These are phyloP conservation scores for Senna siamea DNA, from an alignment of 306 rosid species.

Conservation along the genomic window DNA sequence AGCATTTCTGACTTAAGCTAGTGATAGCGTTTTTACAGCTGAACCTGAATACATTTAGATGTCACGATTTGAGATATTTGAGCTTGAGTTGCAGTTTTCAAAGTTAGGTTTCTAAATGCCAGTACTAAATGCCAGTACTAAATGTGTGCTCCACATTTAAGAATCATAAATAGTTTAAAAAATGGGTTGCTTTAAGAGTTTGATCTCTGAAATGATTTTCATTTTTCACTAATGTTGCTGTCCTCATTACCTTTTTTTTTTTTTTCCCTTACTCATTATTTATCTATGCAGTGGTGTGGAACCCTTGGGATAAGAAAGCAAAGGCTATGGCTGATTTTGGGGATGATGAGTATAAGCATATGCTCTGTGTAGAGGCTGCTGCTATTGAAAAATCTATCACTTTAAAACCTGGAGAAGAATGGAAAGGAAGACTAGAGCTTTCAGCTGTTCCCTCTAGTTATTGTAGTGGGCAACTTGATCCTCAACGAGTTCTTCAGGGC, in stretches of 20 bases:
- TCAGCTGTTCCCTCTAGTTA: conserved; percentile 98
- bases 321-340: conserved; percentile 95
- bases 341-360: conserved; percentile 91
- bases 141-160: conserved; percentile 13
- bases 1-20: conserved; percentile 30
- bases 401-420: conserved; percentile 97
- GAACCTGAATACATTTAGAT: conserved; percentile 30
- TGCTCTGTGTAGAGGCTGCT: conserved; percentile 97
- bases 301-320: conserved; percentile 99
- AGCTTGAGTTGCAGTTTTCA: conserved; percentile 15
- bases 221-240: neutral
- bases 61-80: conserved; percentile 10
- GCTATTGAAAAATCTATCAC: conserved; percentile 78
- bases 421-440: conserved; percentile 94
- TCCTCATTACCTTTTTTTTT: neutral
- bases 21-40: conserved; percentile 20
- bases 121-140: too few species aligned
- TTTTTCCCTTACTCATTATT: conserved; percentile 3
- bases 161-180: neutral
- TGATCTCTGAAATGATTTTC: neutral
- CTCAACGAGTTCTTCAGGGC: conserved; percentile 77
- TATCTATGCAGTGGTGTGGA: conserved; percentile 84
- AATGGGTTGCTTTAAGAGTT: neutral
- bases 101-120: conserved; percentile 5
- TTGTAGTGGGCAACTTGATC: conserved; percentile 97